Evolutionary conservation across 2,329 filamentous ascomycete genomes (phyloP), one percentile per base, ranked within the genome.

Genomic region (Aspergillus thermomutatus): DNA sequence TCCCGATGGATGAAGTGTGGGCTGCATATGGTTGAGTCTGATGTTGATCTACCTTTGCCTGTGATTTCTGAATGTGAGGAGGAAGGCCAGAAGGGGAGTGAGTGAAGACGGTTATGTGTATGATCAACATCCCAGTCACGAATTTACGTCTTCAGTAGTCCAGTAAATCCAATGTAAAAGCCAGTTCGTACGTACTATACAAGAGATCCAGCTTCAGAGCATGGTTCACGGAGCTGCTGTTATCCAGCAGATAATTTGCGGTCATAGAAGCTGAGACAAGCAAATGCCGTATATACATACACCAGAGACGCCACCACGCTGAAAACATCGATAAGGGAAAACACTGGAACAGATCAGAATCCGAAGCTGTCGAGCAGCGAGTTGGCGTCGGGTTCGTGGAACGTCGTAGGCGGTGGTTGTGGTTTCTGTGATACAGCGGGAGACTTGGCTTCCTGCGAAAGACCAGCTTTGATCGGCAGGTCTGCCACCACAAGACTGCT

Each of bases 311-410:
- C 43, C 43, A 25, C 21, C 43, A 14, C 23, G 43, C 23, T 46
- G 3, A 19, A 40, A 46, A 17, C 6, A 26, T 14, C 4, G 6
- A 45, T 10, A 50, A 21, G 40, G 46, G 57, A 19, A 54, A 56
- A 53, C 14, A 26, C 6, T 19, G 53, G 21, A 51, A 49, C 49
- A 26, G 23, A 23, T 52, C 63, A 97, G 70, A 97, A 94, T 1
- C 93, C 93, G 82, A 97, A 97, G 72, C 85, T 92, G 79, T 97
- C 93, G 66, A 97, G 80, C 69, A 99, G 76, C 57, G 91, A 93
- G 71, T 85, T 91, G 27, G 90, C 83, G 76, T 96, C 92, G n/a
- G 94, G 94, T 74, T 99, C 94, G 66, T 95, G 83, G 71, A 97
- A 97, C 60, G 88, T 86, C 21, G 88, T 91, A 1, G 91, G 86